Percentiles rank a stretch among this genome's conserved stretches.
phyloP scores from a whole-genome alignment of 768 basidiomycete genomes.

The Lactifluus piperatus region DNA sequence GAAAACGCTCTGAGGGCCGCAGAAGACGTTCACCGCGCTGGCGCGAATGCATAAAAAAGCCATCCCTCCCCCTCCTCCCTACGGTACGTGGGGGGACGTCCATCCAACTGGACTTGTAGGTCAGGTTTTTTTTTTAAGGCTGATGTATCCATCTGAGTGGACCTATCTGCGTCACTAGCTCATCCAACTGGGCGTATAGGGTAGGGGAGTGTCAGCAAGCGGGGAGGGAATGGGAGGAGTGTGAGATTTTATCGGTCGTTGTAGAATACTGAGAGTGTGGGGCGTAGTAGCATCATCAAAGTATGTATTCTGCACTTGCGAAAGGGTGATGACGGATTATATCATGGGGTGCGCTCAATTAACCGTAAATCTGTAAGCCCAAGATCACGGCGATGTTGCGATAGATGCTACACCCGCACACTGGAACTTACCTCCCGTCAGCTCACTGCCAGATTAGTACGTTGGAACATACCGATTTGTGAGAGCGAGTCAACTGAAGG shows the following conservation, averaged over 20 bases:
- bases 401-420: too few species aligned
- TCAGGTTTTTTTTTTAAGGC: background rate
- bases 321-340: too few species aligned
- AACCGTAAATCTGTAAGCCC: too few species aligned
- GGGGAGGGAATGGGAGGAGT: background rate
- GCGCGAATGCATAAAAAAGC: background rate
- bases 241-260: background rate
- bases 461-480: too few species aligned
- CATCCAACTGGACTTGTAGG: conserved; percentile 15
- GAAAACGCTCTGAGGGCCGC: conserved; percentile 63
- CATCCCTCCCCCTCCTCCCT: background rate
- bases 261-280: too few species aligned
- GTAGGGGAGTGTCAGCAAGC: background rate
- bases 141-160: conserved; percentile 7
- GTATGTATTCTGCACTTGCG: background rate
- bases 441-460: too few species aligned
- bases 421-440: too few species aligned
- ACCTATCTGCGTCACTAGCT: background rate
- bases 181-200: conserved; percentile 18
- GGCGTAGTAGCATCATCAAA: background rate
- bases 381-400: too few species aligned
- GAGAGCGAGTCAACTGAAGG: too few species aligned
- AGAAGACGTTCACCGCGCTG: conserved; percentile 32
- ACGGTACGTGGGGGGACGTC: background rate
- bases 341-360: too few species aligned